These are phyloP conservation scores for Capronia coronata DNA, from an alignment of 2,329 filamentous ascomycete genomes.

Conservation along the genomic window DNA sequence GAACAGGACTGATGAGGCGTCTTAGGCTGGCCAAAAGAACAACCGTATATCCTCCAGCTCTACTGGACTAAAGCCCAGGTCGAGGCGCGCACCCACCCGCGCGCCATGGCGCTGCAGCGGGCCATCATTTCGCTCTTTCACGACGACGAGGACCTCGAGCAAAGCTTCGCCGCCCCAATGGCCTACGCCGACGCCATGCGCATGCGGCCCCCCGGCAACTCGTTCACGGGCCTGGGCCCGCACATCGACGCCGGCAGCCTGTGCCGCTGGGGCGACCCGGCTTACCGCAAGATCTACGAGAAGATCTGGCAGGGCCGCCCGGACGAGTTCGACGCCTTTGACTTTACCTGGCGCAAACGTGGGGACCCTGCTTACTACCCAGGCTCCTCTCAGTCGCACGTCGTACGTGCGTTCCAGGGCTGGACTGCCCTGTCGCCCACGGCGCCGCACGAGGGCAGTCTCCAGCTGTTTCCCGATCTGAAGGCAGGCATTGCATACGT, in stretches of 20 bases:
- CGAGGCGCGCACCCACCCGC: no score
- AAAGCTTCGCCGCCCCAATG: conserved; percentile 36
- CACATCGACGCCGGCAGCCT: conserved; percentile 43
- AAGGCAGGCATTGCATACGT: conserved; percentile 35
- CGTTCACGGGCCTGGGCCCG: conserved; percentile 39
- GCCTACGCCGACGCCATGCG: conserved; percentile 38
- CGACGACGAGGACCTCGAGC: no score
- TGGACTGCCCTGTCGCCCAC: conserved; percentile 40
- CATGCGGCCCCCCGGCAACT: conserved; percentile 35
- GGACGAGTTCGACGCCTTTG: conserved; percentile 35
- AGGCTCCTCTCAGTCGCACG: conserved; percentile 35
- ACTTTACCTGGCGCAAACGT: conserved; percentile 33
- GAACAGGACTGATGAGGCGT: no score
- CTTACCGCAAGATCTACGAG: conserved; percentile 36
- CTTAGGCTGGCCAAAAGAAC: no score
- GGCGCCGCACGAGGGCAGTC: conserved; percentile 33
- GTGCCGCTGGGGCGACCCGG: conserved; percentile 38
- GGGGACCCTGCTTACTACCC: conserved; percentile 30
- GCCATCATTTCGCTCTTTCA: no score
- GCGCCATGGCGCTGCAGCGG: no score
- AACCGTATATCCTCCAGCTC: no score
- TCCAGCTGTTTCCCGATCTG: conserved; percentile 39
- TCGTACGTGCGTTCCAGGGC: conserved; percentile 38
- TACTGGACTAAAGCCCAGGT: no score
- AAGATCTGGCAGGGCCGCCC: conserved; percentile 36